Base-by-base conservation (phyloP, 2,329 filamentous ascomycete genomes). In the Alternaria incomplexa region DNA sequence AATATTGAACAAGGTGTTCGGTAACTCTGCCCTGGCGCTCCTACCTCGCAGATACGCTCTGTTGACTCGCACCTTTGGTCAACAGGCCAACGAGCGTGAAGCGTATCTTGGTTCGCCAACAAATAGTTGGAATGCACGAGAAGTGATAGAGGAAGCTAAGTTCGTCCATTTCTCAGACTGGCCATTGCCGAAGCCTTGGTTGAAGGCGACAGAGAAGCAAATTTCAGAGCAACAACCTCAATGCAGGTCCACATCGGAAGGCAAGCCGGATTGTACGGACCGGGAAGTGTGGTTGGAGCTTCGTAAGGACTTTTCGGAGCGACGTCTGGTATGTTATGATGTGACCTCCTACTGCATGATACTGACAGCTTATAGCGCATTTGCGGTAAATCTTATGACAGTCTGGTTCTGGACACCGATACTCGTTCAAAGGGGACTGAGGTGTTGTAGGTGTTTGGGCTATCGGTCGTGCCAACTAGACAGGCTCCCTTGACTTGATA, bases 111-210 rank as follows among this genome's bases (percentile, higher is more conserved):
- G 85, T 2, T 64, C 62, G 22, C 32, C 43, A 5, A 30, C 63
- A 13, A 85, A 86, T 56, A 64, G 67, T 0, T 91, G 89, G 87
- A 84, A 90, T 69, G 82, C 87, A 0, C 77, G 85, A 25, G 70
- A 68, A n/a, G 81, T 82, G 0, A 79, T 87, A 44, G 81, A 82
- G 4, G 87, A 90, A 68, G 85, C 87, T 7, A 90, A 89, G 63
- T 83, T 88, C 8, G 79, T 91, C 2, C 89, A 91, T 74, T 91
- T 91, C 71, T 89, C 87, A 9, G 54, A 56, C 15, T 56, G 54
- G 52, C 52, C 52, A 3, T 3, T 55, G 22, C 52, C 40, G 3
- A 55, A 55, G 1, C 36, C 52, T 0, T 55, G 52, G 40, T 12
- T 55, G 6, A 32, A 32, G 0, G 47, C 47, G n/a, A 32, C 47